These are phyloP conservation scores for Fusarium sp. DNA, from an alignment of 2,329 filamentous ascomycete genomes.

Conservation along the genomic window DNA sequence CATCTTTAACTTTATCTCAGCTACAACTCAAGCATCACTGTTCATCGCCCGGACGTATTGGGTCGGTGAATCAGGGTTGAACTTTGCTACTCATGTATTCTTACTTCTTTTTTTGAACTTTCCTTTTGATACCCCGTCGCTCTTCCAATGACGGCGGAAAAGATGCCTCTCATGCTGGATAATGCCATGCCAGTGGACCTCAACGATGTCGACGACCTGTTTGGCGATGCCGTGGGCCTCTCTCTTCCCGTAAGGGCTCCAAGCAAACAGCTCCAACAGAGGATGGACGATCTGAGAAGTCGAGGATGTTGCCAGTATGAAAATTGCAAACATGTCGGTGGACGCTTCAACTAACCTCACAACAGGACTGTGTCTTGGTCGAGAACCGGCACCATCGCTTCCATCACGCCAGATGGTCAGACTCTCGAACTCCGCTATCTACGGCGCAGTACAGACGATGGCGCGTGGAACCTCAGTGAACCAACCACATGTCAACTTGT, in stretches of 20 bases:
- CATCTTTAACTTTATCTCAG: slow-evolving; percentile 19
- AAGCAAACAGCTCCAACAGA: slow-evolving; percentile 74
- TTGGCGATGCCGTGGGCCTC: slow-evolving; percentile 75
- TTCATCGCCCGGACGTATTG: slow-evolving; percentile 26
- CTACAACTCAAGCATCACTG: slow-evolving; percentile 9
- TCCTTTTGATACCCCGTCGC: slow-evolving; percentile 32
- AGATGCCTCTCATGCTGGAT: slow-evolving; percentile 59
- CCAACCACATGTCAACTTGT: slow-evolving; percentile 74
- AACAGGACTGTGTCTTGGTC: slow-evolving; percentile 87
- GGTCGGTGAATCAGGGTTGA: slow-evolving; percentile 16
- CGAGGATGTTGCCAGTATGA: slow-evolving; percentile 86
- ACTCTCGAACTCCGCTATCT: slow-evolving; percentile 80
- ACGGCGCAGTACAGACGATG: slow-evolving; percentile 74
- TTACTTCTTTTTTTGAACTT: slow-evolving; percentile 23
- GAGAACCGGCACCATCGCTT: slow-evolving; percentile 85
- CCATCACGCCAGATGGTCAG: slow-evolving; percentile 78
- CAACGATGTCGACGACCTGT: slow-evolving; percentile 78
- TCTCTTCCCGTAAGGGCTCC: slow-evolving; percentile 61
- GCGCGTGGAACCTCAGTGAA: slow-evolving; percentile 81
- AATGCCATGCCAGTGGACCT: slow-evolving; percentile 62
- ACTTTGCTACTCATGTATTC: slow-evolving; percentile 22
- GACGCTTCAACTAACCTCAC: slow-evolving; percentile 24
- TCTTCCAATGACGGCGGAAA: slow-evolving; percentile 51
- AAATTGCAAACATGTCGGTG: not conserved
- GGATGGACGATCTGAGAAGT: slow-evolving; percentile 80